Conservation (phyloP, 495 filamentous ascomycete species). For the Penicillium tannophilum region DNA sequence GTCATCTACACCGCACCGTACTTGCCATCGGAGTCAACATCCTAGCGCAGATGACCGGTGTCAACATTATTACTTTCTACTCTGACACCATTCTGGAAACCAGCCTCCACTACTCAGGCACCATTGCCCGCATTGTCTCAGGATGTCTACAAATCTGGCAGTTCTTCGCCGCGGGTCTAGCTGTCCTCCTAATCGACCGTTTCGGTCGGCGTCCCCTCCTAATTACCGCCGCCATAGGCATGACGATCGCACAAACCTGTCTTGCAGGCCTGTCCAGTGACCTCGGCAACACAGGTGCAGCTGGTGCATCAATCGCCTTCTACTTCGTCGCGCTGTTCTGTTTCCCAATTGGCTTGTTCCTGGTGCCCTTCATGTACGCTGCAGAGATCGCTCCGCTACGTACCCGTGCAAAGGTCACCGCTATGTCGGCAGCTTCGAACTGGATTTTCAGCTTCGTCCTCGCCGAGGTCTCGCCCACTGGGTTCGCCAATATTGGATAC, state of each 20-base stretch:
- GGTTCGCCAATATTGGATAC: conserved; percentile 44
- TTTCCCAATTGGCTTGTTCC: conserved; percentile 67
- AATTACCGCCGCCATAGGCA: conserved; percentile 63
- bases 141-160: conserved; percentile 34
- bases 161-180: conserved; percentile 26
- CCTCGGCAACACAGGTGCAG: conserved; percentile 28
- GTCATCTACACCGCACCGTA: conserved; percentile 29
- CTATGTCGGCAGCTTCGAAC: conserved; percentile 29
- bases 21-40: conserved; percentile 28
- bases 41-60: conserved; percentile 31
- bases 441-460: conserved; percentile 40
- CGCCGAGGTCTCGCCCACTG: conserved; percentile 32
- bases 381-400: conserved; percentile 68
- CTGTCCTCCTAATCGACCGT: conserved; percentile 30
- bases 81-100: conserved; percentile 26
- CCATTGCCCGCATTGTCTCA: conserved; percentile 24
- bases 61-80: conserved; percentile 35
- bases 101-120: conserved; percentile 22
- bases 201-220: conserved; percentile 51
- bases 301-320: conserved; percentile 49
- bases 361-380: conserved; percentile 68
- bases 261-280: conserved; percentile 45
- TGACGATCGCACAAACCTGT: conserved; percentile 60
- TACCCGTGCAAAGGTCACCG: conserved; percentile 60
- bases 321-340: conserved; percentile 66